These are phyloP conservation scores for Dactylonectria macrodidyma DNA, from an alignment of 2,329 filamentous ascomycete species.

Conservation along the genomic window DNA sequence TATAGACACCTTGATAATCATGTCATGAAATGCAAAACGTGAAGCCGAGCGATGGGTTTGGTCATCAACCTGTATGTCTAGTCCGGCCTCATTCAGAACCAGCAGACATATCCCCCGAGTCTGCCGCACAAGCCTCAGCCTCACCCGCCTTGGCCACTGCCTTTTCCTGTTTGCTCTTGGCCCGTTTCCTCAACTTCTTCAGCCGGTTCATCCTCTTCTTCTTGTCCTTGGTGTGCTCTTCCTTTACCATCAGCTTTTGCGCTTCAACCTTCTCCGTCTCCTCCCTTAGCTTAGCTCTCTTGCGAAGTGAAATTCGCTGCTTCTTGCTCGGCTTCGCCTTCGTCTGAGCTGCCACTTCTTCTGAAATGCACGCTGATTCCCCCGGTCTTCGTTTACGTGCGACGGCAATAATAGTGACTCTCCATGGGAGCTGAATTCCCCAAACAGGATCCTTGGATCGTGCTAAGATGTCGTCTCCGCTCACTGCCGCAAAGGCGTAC, in stretches of 20 bases:
- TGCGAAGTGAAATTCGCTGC: constrained; percentile 66
- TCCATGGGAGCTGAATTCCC: constrained; percentile 75
- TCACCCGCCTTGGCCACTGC: constrained; percentile 46
- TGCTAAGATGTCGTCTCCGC: constrained; percentile 64
- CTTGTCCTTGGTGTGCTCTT: constrained; percentile 71
- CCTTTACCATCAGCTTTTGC: constrained; percentile 63
- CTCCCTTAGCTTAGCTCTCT: constrained; percentile 58
- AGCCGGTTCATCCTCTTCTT: constrained; percentile 73
- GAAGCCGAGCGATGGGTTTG: background rate
- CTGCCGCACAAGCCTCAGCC: constrained; percentile 42
- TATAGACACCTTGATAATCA: background rate
- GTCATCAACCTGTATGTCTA: background rate
- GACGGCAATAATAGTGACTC: constrained; percentile 62
- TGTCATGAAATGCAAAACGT: too few species aligned
- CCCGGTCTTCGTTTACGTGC: constrained; percentile 46
- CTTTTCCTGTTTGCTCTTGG: constrained; percentile 71
- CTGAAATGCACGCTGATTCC: constrained; percentile 27
- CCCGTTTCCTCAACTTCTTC: constrained; percentile 72
- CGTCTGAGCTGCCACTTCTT: constrained; percentile 40
- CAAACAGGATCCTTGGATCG: constrained; percentile 63
- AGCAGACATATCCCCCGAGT: constrained; percentile 34
- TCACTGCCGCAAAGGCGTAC: constrained; percentile 65
- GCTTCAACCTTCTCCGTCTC: constrained; percentile 57
- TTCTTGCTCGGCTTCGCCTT: constrained; percentile 71
- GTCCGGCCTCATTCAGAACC: constrained; percentile 30